Base-by-base conservation (phyloP, 257 asterid species). In the Gentiana macrophylla region DNA sequence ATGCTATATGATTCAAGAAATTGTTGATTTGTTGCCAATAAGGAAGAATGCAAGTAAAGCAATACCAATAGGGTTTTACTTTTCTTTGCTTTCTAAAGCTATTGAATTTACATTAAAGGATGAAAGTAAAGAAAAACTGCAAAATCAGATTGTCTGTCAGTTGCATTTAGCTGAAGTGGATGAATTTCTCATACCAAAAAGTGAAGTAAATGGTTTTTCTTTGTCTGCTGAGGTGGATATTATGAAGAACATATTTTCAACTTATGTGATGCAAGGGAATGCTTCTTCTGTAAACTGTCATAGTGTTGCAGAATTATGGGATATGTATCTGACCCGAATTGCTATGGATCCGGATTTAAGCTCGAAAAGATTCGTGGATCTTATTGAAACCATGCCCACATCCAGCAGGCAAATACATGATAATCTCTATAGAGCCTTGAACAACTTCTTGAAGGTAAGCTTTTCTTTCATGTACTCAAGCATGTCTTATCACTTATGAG, bases 21-120 rank as follows among this genome's bases (percentile, higher is more conserved):
- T 83, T 62, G 55, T 80, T 59, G 80, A 80, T 24, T 61, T 86
- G 72, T 67, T 86, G 56, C 84, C 84, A 32, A 48, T 62, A 46
- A 76, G 74, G 33, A 70, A 64, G 60, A 72, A 65, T 71, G 79
- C 75, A 5, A 67, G 80, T 57, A 83, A 56, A 52, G 68, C 36
- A 53, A 70, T 83, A 33, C 94, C 95, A 0, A 72, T 86, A 5
- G 86, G 85, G 15, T 86, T 86, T 58, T 79, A 83, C 78, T 75
- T 86, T 59, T 70, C 70, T 4, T 63, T 86, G 72, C 84, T 86
- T 8, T 72, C 86, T 0, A 60, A 55, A 11, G 73, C 78, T 35
- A 55, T 78, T 12, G 74, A 71, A 59, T 67, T 70, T 15, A 52
- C 73, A 12, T 33, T 73, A 66, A 61, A 62, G 65, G 59, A 50